Conservation (phyloP, 805 yeast genomes). For the Komagataella kurtzmanii region DNA sequence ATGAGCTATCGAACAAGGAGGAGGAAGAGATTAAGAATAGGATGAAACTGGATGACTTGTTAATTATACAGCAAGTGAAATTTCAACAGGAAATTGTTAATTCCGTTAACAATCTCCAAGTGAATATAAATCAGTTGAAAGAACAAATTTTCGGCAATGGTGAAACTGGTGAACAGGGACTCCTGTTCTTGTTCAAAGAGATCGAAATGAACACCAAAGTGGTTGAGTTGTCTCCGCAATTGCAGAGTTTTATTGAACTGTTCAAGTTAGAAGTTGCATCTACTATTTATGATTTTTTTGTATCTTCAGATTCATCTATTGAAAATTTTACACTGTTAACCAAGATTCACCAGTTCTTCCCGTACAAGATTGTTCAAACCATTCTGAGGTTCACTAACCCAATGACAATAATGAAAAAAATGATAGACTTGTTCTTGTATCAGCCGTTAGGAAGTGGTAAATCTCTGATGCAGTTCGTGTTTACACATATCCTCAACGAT, state of each 20-base stretch:
- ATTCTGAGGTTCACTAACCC: slow-evolving; percentile 82
- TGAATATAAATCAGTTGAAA: slow-evolving; percentile 28
- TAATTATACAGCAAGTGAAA: slow-evolving; percentile 46
- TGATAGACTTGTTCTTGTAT: slow-evolving; percentile 75
- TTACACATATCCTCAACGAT: slow-evolving; percentile 61
- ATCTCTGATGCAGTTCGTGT: slow-evolving; percentile 61
- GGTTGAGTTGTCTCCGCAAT: slow-evolving; percentile 48
- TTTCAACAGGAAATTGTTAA: slow-evolving; percentile 46
- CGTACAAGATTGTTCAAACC: slow-evolving; percentile 65
- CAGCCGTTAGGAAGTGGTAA: slow-evolving; percentile 43
- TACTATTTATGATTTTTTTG: slow-evolving; percentile 64
- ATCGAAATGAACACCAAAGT: slow-evolving; percentile 41
- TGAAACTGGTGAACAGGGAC: slow-evolving; percentile 26
- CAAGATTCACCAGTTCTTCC: slow-evolving; percentile 65
- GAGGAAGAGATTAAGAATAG: slow-evolving; percentile 44
- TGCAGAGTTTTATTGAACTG: slow-evolving; percentile 68
- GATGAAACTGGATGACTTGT: slow-evolving; percentile 40
- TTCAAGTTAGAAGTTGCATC: slow-evolving; percentile 75
- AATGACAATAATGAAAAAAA: slow-evolving; percentile 61
- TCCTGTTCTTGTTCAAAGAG: slow-evolving; percentile 51
- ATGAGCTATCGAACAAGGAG: slow-evolving; percentile 26
- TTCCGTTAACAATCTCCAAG: slow-evolving; percentile 16
- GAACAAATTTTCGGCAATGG: slow-evolving; percentile 7
- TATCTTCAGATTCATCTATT: slow-evolving; percentile 71
- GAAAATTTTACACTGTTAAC: slow-evolving; percentile 62